Evolutionary conservation across 129 eudicot genomes (phyloP).

Genomic region (Heracleum sosnowskyi): DNA sequence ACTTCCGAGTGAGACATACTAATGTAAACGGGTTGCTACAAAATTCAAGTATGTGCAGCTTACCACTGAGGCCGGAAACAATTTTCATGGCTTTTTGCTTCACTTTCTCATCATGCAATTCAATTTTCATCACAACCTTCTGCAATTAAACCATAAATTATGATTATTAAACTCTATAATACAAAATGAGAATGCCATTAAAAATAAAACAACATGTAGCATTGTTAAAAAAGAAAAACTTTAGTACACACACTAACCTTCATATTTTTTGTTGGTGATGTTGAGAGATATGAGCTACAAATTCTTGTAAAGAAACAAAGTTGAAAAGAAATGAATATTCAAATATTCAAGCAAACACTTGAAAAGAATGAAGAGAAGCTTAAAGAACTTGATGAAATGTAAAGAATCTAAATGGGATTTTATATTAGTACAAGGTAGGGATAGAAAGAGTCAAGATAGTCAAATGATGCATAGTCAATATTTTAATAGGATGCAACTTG

Average conservation of each 20-base stretch:
- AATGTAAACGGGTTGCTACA: too few species aligned
- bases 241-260: constrained; percentile 9
- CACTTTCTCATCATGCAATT: constrained; percentile 49
- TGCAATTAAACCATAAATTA: constrained; percentile 17
- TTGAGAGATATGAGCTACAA: neutral
- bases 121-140: constrained; percentile 80
- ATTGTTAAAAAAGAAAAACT: neutral
- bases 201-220: neutral
- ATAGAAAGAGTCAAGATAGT: constrained; percentile 22
- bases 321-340: neutral
- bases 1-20: neutral
- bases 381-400: constrained; percentile 1
- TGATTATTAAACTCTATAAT: neutral
- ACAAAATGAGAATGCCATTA: neutral
- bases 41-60: neutral
- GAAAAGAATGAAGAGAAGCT: constrained; percentile 2
- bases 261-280: constrained; percentile 8
- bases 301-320: neutral
- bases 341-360: neutral
- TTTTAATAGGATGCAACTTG: neutral
- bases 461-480: constrained; percentile 5
- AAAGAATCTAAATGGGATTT: constrained; percentile 6
- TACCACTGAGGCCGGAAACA: constrained; percentile 75
- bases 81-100: constrained; percentile 85
- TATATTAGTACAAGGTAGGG: constrained; percentile 9